Conservation (phyloP, 306 rosid species). For the Datisca glomerata region DNA sequence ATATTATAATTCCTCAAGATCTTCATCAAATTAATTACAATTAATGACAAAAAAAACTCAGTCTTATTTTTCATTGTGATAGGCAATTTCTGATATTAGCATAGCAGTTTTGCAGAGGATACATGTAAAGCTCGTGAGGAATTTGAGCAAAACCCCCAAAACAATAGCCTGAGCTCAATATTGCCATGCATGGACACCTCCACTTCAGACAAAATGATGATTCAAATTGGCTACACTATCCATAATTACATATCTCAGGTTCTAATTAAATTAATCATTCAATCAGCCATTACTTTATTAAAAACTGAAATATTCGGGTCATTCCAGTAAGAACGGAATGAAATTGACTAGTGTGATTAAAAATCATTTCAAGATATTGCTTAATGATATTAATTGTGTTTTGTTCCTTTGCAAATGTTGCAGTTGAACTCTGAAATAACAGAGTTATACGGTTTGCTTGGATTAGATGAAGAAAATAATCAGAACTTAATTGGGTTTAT, state of each 20-base stretch:
- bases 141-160: conserved; percentile 32
- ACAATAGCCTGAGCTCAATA: conserved; percentile 41
- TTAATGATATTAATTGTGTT: too few species aligned
- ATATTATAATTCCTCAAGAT: too few species aligned
- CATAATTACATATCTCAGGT: conserved; percentile 43
- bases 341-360: too few species aligned
- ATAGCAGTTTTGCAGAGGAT: conserved; percentile 52
- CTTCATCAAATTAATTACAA: too few species aligned
- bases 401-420: too few species aligned
- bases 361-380: too few species aligned
- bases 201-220: conserved; percentile 26
- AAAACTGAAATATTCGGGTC: too few species aligned
- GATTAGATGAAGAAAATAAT: conserved; percentile 19
- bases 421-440: conserved; percentile 51
- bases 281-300: too few species aligned
- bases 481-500: conserved; percentile 16
- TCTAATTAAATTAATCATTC: neutral
- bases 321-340: too few species aligned
- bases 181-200: conserved; percentile 48
- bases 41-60: too few species aligned
- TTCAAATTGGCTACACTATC: conserved; percentile 38
- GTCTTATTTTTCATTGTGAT: too few species aligned
- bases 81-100: neutral
- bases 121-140: conserved; percentile 53
- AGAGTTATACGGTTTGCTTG: conserved; percentile 25